A percentile compares a stretch with the other conserved stretches of the same genome.
phyloP scores from a whole-genome alignment of 2,329 filamentous ascomycete genomes.

The Sporothrix mexicana region DNA sequence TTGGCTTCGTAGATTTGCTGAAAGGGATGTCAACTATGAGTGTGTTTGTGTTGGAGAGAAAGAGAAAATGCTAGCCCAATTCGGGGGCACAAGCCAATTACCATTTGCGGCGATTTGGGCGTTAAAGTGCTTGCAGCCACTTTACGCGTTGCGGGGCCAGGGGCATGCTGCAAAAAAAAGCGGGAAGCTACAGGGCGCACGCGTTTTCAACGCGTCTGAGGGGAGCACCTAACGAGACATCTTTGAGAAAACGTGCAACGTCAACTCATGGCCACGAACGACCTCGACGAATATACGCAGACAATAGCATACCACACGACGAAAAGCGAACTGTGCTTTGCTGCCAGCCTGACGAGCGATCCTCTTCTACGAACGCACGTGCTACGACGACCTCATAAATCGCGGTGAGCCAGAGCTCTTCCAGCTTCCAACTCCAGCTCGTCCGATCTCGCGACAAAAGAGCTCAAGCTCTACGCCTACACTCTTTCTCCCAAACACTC shows the following conservation, averaged over 20 bases:
- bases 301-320: neutral
- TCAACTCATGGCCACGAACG: neutral
- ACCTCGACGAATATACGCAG: neutral
- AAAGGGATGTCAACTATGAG: neutral
- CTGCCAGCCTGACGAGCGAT: neutral
- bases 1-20: no score
- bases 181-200: slow-evolving; percentile 1
- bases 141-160: slow-evolving; percentile 35
- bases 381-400: neutral
- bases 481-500: no score
- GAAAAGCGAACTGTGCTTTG: slow-evolving; percentile 1
- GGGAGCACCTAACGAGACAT: neutral
- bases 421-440: neutral
- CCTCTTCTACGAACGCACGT: neutral
- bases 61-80: neutral
- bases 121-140: slow-evolving; percentile 37
- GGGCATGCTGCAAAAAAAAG: slow-evolving; percentile 13
- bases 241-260: slow-evolving; percentile 1
- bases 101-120: slow-evolving; percentile 3
- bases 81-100: neutral
- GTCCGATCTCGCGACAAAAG: neutral
- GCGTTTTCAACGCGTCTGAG: slow-evolving; percentile 26
- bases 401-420: neutral
- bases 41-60: neutral
- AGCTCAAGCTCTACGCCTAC: neutral